These are phyloP conservation scores for Ceratocystis variospora DNA, from an alignment of 2,329 filamentous ascomycete genomes.

Conservation along the genomic window DNA sequence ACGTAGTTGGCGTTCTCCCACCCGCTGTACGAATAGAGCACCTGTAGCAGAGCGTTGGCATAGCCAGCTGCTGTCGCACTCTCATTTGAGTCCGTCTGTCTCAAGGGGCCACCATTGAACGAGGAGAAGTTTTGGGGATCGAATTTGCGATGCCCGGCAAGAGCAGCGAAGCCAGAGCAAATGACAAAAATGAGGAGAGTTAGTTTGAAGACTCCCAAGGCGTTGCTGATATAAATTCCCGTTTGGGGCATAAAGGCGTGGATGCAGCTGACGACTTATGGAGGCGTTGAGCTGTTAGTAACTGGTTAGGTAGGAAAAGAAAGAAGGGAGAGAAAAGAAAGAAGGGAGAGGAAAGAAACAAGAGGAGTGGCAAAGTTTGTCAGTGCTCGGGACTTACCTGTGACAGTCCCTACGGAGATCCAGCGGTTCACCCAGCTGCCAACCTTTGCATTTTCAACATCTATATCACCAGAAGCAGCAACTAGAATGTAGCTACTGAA, in stretches of 20 bases:
- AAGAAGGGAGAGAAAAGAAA: neutral
- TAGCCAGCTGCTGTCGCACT: slow-evolving; percentile 5
- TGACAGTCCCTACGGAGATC: slow-evolving; percentile 40
- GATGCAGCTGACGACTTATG: slow-evolving; percentile 24
- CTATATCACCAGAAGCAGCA: slow-evolving; percentile 33
- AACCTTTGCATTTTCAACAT: slow-evolving; percentile 31
- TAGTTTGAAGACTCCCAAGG: slow-evolving; percentile 47
- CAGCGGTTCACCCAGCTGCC: slow-evolving; percentile 45
- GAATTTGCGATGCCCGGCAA: slow-evolving; percentile 35
- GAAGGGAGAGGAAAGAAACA: neutral
- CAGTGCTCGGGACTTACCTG: slow-evolving; percentile 22
- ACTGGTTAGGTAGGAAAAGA: neutral
- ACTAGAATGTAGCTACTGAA: slow-evolving; percentile 46
- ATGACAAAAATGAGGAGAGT: slow-evolving; percentile 46
- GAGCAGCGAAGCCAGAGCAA: slow-evolving; percentile 44
- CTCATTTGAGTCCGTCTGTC: no score
- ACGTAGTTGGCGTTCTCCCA: slow-evolving; percentile 54
- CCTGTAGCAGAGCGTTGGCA: slow-evolving; percentile 40
- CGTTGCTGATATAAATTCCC: slow-evolving; percentile 46
- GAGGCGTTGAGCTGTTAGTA: neutral
- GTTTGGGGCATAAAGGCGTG: slow-evolving; percentile 42
- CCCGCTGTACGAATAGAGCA: slow-evolving; percentile 48
- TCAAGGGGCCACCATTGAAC: slow-evolving; percentile 30
- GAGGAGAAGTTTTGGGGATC: slow-evolving; percentile 44
- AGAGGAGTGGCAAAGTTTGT: neutral